Evolutionary conservation across 2,329 filamentous ascomycete species (phyloP).

Genomic region (Hypoxylon sp.): DNA sequence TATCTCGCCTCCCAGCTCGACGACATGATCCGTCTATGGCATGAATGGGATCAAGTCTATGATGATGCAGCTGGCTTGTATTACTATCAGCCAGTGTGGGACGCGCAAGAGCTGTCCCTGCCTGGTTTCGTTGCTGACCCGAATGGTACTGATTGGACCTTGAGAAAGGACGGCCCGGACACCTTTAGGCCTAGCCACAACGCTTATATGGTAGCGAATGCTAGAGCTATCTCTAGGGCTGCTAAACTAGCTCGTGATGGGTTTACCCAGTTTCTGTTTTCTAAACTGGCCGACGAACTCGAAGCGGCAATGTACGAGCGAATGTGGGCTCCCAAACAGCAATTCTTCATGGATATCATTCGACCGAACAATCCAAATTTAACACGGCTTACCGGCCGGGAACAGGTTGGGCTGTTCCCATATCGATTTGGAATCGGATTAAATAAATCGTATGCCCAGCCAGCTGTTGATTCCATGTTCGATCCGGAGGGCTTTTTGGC

Average conservation of each 20-base stretch:
- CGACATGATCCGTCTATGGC: conserved; percentile 58
- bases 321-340: conserved; percentile 57
- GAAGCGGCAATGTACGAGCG: conserved; percentile 55
- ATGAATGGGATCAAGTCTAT: conserved; percentile 58
- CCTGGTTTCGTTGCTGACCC: conserved; percentile 58
- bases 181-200: conserved; percentile 62
- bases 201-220: conserved; percentile 61
- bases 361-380: conserved; percentile 56
- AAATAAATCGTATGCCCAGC: conserved; percentile 51
- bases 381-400: conserved; percentile 55
- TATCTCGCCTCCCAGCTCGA: conserved; percentile 58
- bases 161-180: conserved; percentile 57
- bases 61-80: conserved; percentile 58
- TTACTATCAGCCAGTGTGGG: conserved; percentile 60
- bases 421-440: conserved; percentile 60
- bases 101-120: conserved; percentile 60
- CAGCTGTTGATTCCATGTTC: conserved; percentile 55
- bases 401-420: conserved; percentile 61
- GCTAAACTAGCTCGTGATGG: conserved; percentile 55
- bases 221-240: conserved; percentile 57
- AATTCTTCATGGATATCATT: conserved; percentile 59
- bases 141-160: conserved; percentile 51
- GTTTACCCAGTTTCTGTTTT: conserved; percentile 53
- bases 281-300: conserved; percentile 54
- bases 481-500: conserved; percentile 57